Conservation (phyloP, 768 basidiomycete genomes). For the Russula griseocarnosa region DNA sequence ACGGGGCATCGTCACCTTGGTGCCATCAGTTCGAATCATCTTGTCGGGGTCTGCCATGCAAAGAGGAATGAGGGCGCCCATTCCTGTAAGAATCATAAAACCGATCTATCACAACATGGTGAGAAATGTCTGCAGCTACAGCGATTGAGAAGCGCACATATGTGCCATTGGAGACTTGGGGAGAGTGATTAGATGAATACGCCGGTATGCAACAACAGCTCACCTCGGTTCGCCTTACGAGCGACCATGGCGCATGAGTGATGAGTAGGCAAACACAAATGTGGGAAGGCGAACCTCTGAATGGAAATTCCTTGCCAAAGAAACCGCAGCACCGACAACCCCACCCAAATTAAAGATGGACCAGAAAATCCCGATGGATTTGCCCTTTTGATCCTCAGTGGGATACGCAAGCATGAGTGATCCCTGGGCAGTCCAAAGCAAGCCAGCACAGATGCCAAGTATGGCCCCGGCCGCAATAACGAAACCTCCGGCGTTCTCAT, state of each 20-base stretch:
- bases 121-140: neutral
- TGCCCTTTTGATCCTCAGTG: constrained; percentile 72
- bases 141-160: constrained; percentile 47
- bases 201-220: neutral
- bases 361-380: constrained; percentile 79
- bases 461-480: constrained; percentile 68
- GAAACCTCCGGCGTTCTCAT: constrained; percentile 55
- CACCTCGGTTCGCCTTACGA: constrained; percentile 35
- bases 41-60: constrained; percentile 68
- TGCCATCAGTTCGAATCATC: constrained; percentile 73
- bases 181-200: neutral
- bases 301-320: constrained; percentile 66
- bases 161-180: constrained; percentile 66
- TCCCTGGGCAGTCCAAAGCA: constrained; percentile 85
- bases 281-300: constrained; percentile 44
- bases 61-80: constrained; percentile 63
- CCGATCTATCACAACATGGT: constrained; percentile 48
- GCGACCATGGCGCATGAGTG: neutral
- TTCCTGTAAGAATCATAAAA: constrained; percentile 67
- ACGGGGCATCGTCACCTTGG: constrained; percentile 54
- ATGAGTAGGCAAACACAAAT: neutral
- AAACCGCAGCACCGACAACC: constrained; percentile 73
- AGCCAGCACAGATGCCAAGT: constrained; percentile 65
- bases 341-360: constrained; percentile 77
- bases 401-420: constrained; percentile 81